These are phyloP conservation scores for Pyrenophora graminea DNA, from an alignment of 2,329 filamentous ascomycete species.

Conservation along the genomic window DNA sequence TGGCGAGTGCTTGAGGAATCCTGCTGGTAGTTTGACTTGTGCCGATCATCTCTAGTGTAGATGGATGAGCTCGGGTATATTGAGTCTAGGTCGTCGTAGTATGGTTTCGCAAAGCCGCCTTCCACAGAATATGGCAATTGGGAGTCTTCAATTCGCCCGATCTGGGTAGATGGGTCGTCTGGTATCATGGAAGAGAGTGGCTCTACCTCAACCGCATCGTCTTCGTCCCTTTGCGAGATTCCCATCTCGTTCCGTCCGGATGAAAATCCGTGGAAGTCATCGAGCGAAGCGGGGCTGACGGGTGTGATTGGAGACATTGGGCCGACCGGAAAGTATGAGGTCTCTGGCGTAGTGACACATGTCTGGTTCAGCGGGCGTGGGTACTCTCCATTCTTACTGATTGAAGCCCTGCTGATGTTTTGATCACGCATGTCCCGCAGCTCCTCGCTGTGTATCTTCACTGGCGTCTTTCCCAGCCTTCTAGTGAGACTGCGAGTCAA, in stretches of 20 bases:
- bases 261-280: constrained; percentile 10
- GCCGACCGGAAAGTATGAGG: constrained; percentile 24
- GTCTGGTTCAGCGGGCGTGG: constrained; percentile 27
- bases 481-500: constrained; percentile 37
- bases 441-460: constrained; percentile 25
- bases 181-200: constrained; percentile 39
- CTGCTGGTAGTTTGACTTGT: constrained; percentile 26
- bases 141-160: constrained; percentile 18
- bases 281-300: constrained; percentile 11
- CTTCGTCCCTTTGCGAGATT: background rate
- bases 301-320: constrained; percentile 26
- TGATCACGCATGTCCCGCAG: constrained; percentile 26
- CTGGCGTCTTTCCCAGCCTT: constrained; percentile 25
- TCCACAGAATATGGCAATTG: constrained; percentile 16
- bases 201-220: constrained; percentile 11
- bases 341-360: constrained; percentile 21
- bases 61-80: constrained; percentile 39
- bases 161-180: constrained; percentile 29
- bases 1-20: constrained; percentile 23
- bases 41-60: constrained; percentile 33
- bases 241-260: constrained; percentile 15
- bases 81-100: constrained; percentile 38
- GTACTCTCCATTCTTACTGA: constrained; percentile 21
- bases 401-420: constrained; percentile 13
- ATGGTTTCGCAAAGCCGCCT: constrained; percentile 18